Base-by-base conservation (phyloP, 805 yeast species). In the Groenewaldozyma salmanticensis region DNA sequence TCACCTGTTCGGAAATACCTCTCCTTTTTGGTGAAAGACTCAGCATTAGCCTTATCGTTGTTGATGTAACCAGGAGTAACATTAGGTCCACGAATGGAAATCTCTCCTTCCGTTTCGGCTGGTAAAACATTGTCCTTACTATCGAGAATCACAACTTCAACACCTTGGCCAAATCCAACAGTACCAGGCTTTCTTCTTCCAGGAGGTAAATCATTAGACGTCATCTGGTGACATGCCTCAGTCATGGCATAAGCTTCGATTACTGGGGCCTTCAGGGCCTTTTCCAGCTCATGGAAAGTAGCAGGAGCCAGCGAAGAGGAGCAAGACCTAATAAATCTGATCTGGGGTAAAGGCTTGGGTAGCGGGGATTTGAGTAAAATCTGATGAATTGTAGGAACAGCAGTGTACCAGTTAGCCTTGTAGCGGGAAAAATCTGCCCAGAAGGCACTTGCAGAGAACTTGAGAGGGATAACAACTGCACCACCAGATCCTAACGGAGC, bases 191-290 rank as follows among this genome's bases (percentile, higher is more conserved):
- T 74, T 47, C 84, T 67, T 45, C 68, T 58, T 11, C 78, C 80
- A 7, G 81, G 78, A 29, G 84, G 83, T 33, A 79, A 59, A 48
- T 73, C 70, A 58, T 80, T 80, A 2, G 86, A 78, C 7, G 83
- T 75, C 79, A 80, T 81, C 58, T 80, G 86, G 57, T 80, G 87
- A n/a, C 83, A 70, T 1, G 84, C 84, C 55, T 80, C 88, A 1
- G 87, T 80, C 85, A 80, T 79, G 3, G 86, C 87, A 53, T 80
- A 80, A 0, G 87, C 87, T 57, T 80, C 88, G 13, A 79, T 54
- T 0, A 80, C 86, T 0, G 86, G 86, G 0, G 83, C 80, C 5
- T 70, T 61, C 57, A 80, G 74, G 22, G 68, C 65, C 36, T 60
- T 45, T 50, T 80, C 87, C 37, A 80, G 63, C 55, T 70, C 67